Evolutionary conservation across 2,329 filamentous ascomycete genomes (phyloP).

Genomic region (Exophiala lecanii-corni): DNA sequence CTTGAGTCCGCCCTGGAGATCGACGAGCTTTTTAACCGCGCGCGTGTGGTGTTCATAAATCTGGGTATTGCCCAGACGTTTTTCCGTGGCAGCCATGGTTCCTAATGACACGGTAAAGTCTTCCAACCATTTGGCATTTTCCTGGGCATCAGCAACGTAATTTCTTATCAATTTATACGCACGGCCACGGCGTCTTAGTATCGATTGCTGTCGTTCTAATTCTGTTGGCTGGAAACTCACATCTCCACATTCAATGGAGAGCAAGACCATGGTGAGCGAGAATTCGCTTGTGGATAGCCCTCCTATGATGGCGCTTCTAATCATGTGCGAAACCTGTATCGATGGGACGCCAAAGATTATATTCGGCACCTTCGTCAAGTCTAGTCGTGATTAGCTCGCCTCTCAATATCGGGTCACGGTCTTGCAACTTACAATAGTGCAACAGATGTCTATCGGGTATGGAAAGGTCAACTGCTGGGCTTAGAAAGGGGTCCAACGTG

Average conservation of each 20-base stretch:
- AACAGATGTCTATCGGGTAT: background rate
- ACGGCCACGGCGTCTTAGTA: background rate
- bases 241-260: background rate
- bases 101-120: background rate
- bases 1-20: background rate
- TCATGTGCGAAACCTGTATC: background rate
- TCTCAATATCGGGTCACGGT: background rate
- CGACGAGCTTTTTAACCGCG: background rate
- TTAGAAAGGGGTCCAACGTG: background rate
- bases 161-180: background rate
- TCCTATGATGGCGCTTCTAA: background rate
- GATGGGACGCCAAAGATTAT: background rate
- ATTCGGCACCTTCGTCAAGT: background rate
- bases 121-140: background rate
- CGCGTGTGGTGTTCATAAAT: background rate
- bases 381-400: background rate
- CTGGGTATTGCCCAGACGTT: background rate
- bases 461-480: background rate
- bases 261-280: background rate
- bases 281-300: background rate
- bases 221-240: constrained; percentile 1
- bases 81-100: background rate
- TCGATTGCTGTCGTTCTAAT: background rate
- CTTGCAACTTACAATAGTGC: background rate
- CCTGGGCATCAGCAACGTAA: background rate